Conservation (phyloP, 805 yeast species). For the Candida maris region DNA sequence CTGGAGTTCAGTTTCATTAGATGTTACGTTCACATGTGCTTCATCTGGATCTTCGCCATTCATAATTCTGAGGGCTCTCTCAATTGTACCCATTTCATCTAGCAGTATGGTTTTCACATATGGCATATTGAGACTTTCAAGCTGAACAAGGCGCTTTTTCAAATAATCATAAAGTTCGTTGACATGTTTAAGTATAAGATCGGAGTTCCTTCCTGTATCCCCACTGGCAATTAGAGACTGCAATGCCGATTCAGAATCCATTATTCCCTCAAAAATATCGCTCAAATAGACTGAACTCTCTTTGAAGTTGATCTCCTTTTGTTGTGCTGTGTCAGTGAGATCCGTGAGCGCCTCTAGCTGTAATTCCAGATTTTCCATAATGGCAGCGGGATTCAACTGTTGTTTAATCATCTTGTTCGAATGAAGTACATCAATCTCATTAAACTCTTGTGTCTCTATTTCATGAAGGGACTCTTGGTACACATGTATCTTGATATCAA, state of each 20-base stretch:
- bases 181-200: constrained; percentile 13
- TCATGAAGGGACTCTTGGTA: constrained; percentile 35
- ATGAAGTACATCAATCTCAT: constrained; percentile 16
- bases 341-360: constrained; percentile 28
- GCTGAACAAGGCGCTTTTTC: constrained; percentile 12
- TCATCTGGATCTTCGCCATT: constrained; percentile 12
- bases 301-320: constrained; percentile 18
- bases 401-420: constrained; percentile 10
- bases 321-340: constrained; percentile 16
- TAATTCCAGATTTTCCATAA: constrained; percentile 20
- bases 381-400: constrained; percentile 14
- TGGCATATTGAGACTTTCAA: constrained; percentile 10
- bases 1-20: background rate
- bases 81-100: constrained; percentile 26
- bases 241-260: constrained; percentile 21
- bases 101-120: constrained; percentile 16
- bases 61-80: constrained; percentile 22
- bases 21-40: constrained; percentile 1
- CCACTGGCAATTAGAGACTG: constrained; percentile 13
- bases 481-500: constrained; percentile 46
- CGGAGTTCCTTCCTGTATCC: constrained; percentile 11
- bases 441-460: constrained; percentile 20
- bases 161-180: constrained; percentile 10
- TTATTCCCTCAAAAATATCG: constrained; percentile 25
- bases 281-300: constrained; percentile 23